These are phyloP conservation scores for Blastocrithidia nonstop DNA, from an alignment of 208 protist genomes.

Conservation along the genomic window DNA sequence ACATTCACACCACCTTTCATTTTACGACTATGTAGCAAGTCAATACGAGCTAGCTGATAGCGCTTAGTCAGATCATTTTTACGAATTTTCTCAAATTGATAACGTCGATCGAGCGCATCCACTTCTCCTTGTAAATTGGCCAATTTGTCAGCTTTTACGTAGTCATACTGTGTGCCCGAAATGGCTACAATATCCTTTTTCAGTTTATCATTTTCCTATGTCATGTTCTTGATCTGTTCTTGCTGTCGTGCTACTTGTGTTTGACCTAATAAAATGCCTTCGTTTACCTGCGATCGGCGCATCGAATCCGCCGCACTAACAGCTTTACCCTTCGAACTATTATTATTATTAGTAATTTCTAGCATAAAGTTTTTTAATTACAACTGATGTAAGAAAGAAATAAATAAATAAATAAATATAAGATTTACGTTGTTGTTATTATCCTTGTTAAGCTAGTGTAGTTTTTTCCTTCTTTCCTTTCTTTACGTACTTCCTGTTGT, in stretches of 20 bases:
- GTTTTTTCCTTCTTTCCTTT: neutral
- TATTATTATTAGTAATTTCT: neutral
- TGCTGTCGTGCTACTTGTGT: constrained; percentile 48
- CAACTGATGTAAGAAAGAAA: neutral
- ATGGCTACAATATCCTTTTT: constrained; percentile 76
- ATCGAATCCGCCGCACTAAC: constrained; percentile 15
- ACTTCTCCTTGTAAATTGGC: constrained; percentile 68
- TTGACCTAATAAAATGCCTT: constrained; percentile 37
- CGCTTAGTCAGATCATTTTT: constrained; percentile 80
- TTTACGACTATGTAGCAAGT: constrained; percentile 71
- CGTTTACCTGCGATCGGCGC: constrained; percentile 48
- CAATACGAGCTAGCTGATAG: constrained; percentile 72
- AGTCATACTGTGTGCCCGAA: constrained; percentile 61
- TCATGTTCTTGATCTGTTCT: constrained; percentile 56
- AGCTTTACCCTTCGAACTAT: neutral
- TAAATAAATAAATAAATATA: neutral
- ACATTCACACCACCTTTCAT: constrained; percentile 84
- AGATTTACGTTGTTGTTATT: constrained; percentile 1
- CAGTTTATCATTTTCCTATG: constrained; percentile 73
- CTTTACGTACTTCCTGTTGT: neutral
- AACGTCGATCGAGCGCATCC: constrained; percentile 74
- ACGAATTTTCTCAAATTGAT: constrained; percentile 86
- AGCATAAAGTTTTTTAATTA: neutral
- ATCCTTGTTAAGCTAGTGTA: neutral
- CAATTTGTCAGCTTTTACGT: constrained; percentile 79